These are phyloP conservation scores for Ophiostoma piceae DNA, from an alignment of 2,329 filamentous ascomycete species.

Conservation along the genomic window DNA sequence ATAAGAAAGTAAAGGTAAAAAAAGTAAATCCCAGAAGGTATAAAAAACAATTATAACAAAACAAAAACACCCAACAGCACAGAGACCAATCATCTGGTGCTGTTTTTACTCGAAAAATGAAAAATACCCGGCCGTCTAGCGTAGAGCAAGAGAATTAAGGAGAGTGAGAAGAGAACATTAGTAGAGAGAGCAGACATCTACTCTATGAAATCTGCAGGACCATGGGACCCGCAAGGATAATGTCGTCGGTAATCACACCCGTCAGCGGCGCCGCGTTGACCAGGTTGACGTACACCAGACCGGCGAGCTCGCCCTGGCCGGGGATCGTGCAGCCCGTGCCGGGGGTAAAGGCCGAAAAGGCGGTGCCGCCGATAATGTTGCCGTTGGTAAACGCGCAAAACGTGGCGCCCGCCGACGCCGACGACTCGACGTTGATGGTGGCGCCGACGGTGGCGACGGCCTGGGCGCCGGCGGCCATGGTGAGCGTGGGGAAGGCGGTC, in stretches of 20 bases:
- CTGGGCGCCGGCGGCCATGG: constrained; percentile 44
- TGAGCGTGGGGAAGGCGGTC: constrained; percentile 56
- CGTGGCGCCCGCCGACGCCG: constrained; percentile 47
- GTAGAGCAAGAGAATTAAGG: neutral
- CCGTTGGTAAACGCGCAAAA: constrained; percentile 66
- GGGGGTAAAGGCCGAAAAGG: constrained; percentile 53
- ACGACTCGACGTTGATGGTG: constrained; percentile 45
- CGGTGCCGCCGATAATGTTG: constrained; percentile 51
- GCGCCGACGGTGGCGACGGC: constrained; percentile 41
- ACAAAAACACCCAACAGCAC: neutral
- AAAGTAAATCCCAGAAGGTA: neutral
- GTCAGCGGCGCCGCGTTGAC: constrained; percentile 48
- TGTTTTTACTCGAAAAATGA: too few relatives aligned
- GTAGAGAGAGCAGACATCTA: neutral
- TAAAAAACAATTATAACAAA: neutral
- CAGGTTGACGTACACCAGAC: constrained; percentile 63
- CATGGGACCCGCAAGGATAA: constrained; percentile 61
- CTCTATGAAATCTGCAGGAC: constrained; percentile 48
- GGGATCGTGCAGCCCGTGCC: constrained; percentile 56
- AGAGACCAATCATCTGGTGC: neutral
- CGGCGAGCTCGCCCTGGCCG: constrained; percentile 47
- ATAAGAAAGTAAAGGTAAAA: neutral
- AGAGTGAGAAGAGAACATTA: neutral
- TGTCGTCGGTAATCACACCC: constrained; percentile 54
- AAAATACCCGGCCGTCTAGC: too few relatives aligned